Base-by-base conservation (phyloP, 345 rosid genomes). In the Eucalyptus sp. region DNA sequence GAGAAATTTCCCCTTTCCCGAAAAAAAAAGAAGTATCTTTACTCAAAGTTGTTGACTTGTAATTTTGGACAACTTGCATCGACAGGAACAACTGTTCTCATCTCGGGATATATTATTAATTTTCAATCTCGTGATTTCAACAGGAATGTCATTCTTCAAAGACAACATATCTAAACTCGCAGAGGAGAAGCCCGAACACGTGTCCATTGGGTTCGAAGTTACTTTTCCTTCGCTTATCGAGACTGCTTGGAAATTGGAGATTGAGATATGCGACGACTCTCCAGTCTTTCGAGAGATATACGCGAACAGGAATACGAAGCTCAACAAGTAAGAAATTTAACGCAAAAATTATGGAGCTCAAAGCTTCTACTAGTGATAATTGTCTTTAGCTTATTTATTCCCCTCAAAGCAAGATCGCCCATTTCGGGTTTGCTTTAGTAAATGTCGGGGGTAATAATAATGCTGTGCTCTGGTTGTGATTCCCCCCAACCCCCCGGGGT, bases 141-240 rank as follows among this genome's bases (percentile, higher is more conserved):
- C 81, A 97, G 99, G 99, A 51, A 81, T 97, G 89, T 10, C 27
- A 11, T 98, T 96, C 93, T 94, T 98, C 31, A 91, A 92, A 20
- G 94, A 93, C 27, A 97, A 97, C 88, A 80, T 97, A 6, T 90
- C 90, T 86, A 96, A 95, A 93, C 93, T 98, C 10, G 94, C 92
- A 89, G 94, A 94, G 44, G 99, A 96, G 90, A 91, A 93, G 60
- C 91, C 92, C 29, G 97, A 94, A 86, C 99, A 98, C 90, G 95
- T 96, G 99, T 97, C 98, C 1, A 96, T 97, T 15, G 99, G 99
- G 25, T 98, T 98, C 50, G 99, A 98, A 92, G 97, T 98, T 49
- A 97, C 97, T 43, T 97, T 98, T 88, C 99, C 98, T 89, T 96
- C 99, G 4, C 92, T 97, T 41, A 91, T 97, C 10, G 97, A 95